Percentiles rank a stretch among this genome's conserved stretches.
Evolutionary conservation across 257 asterid genomes (phyloP).

Genomic region (Marsdenia floribunda): DNA sequence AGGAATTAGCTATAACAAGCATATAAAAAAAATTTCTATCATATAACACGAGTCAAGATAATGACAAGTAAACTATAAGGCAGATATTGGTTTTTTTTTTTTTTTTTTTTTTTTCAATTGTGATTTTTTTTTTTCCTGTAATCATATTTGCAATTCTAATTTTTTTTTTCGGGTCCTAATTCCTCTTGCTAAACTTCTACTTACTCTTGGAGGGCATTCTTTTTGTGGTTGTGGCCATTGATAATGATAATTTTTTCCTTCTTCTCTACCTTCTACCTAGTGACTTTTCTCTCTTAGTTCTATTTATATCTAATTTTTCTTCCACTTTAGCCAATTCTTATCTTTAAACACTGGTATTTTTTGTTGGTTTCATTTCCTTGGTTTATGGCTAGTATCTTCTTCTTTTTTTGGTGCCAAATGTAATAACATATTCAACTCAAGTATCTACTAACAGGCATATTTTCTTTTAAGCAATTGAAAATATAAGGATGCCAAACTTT

Average conservation of each 20-base stretch:
- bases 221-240: constrained; percentile 83
- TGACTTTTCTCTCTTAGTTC: constrained; percentile 26
- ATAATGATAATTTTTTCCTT: constrained; percentile 59
- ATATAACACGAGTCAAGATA: no score
- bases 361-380: background rate
- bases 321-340: background rate
- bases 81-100: no score
- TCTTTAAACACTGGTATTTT: background rate
- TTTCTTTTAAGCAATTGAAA: no score
- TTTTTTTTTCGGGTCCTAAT: constrained; percentile 67
- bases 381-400: background rate
- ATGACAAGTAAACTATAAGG: no score
- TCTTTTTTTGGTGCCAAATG: no score
- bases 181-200: constrained; percentile 80
- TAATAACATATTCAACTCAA: no score
- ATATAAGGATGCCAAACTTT: background rate
- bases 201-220: constrained; percentile 91
- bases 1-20: no score
- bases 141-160: background rate
- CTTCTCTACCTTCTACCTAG: constrained; percentile 67
- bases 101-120: no score
- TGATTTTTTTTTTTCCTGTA: no score
- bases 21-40: no score
- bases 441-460: no score
- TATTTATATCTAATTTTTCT: background rate